Evolutionary conservation across 2,329 filamentous ascomycete species (phyloP).

Genomic region (Monosporascus sp.): DNA sequence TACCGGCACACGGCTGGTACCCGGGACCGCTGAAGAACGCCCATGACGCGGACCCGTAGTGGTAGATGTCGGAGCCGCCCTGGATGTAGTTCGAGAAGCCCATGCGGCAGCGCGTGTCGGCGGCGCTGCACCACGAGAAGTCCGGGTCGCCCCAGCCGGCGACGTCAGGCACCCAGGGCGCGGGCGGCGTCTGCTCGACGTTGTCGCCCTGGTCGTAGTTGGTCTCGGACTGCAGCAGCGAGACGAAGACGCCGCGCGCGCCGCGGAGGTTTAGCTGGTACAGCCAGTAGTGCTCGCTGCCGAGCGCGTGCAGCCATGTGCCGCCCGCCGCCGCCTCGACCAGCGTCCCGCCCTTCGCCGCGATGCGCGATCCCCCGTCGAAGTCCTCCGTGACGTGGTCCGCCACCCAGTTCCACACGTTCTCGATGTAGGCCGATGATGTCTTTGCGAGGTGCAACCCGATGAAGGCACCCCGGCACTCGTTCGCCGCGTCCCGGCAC

Average conservation of each 20-base stretch:
- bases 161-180: slow-evolving; percentile 34
- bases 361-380: slow-evolving; percentile 40
- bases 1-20: slow-evolving; percentile 28
- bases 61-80: slow-evolving; percentile 35
- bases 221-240: slow-evolving; percentile 49
- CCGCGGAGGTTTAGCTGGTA: slow-evolving; percentile 52
- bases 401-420: slow-evolving; percentile 48
- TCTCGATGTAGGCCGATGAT: slow-evolving; percentile 49
- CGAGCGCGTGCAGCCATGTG: slow-evolving; percentile 47
- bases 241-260: slow-evolving; percentile 45
- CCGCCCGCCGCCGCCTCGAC: slow-evolving; percentile 40
- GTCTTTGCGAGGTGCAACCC: slow-evolving; percentile 41
- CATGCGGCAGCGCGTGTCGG: slow-evolving; percentile 37
- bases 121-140: slow-evolving; percentile 33
- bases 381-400: slow-evolving; percentile 47
- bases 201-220: slow-evolving; percentile 43
- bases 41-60: slow-evolving; percentile 39
- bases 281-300: slow-evolving; percentile 52
- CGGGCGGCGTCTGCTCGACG: slow-evolving; percentile 27
- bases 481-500: slow-evolving; percentile 26
- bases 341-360: slow-evolving; percentile 42
- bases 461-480: slow-evolving; percentile 40
- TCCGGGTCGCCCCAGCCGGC: slow-evolving; percentile 36
- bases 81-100: slow-evolving; percentile 37
- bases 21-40: slow-evolving; percentile 37